These are phyloP conservation scores for Saksenaea oblongispora DNA, from an alignment of 371 early-diverging fungal species.

Conservation along the genomic window DNA sequence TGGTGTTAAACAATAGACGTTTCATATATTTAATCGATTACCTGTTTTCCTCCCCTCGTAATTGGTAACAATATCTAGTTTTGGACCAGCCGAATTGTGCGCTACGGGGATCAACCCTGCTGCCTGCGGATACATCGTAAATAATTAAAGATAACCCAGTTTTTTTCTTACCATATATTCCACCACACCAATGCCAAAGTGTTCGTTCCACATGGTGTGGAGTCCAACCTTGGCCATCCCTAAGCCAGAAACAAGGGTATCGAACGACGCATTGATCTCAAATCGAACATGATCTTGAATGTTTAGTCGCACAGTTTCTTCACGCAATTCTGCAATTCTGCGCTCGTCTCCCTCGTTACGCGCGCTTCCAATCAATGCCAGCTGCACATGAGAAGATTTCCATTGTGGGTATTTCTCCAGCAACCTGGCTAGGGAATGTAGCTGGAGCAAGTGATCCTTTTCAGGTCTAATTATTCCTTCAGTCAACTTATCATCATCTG, in stretches of 20 bases:
- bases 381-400: constrained; percentile 31
- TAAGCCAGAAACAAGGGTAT: constrained; percentile 60
- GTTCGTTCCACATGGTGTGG: constrained; percentile 97
- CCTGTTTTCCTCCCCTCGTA: constrained; percentile 51
- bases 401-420: constrained; percentile 55
- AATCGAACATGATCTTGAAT: constrained; percentile 76
- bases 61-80: constrained; percentile 84
- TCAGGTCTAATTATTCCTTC: constrained; percentile 69
- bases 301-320: constrained; percentile 45
- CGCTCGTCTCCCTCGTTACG: constrained; percentile 80
- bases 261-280: constrained; percentile 82
- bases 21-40: constrained; percentile 7
- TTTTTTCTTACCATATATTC: constrained; percentile 95
- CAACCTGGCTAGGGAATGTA: constrained; percentile 68
- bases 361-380: constrained; percentile 78
- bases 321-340: constrained; percentile 66
- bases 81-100: constrained; percentile 94
- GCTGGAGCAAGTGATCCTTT: constrained; percentile 87
- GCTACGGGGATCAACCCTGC: constrained; percentile 91
- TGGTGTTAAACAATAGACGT: background rate
- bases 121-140: constrained; percentile 52
- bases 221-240: constrained; percentile 74
- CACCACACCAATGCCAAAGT: constrained; percentile 96
- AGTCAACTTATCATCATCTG: background rate
- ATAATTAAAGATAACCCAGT: background rate